Conservation (phyloP, 345 rosid genomes). For the Barbarea vulgaris region DNA sequence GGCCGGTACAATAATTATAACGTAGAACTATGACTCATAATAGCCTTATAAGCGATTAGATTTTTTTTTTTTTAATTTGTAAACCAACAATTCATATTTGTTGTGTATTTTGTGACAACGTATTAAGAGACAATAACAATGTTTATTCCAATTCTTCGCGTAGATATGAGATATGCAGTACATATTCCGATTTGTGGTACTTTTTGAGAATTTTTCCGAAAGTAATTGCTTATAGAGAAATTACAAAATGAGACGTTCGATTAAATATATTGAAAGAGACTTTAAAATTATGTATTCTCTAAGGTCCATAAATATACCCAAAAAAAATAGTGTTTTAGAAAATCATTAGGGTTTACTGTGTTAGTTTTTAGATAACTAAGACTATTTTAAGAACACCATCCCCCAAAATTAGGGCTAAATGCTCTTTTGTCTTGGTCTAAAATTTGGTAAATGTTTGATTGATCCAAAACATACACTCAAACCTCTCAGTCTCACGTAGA, state of each 20-base stretch:
- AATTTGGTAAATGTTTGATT: not conserved
- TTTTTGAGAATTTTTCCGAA: not conserved
- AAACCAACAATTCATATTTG: not conserved
- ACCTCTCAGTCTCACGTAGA: conserved; percentile 26
- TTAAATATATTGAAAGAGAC: not conserved
- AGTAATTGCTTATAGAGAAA: not conserved
- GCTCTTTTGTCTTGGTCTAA: conserved; percentile 3
- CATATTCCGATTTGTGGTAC: conserved; percentile 23
- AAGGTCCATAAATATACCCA: conserved; percentile 25
- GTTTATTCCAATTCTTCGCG: conserved; percentile 14
- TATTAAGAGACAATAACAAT: conserved; percentile 13
- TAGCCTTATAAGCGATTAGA: not conserved
- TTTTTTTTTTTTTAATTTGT: not conserved
- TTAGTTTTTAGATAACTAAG: not conserved
- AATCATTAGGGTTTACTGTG: conserved; percentile 35
- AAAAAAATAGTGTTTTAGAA: conserved; percentile 8
- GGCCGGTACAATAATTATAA: conserved; percentile 11
- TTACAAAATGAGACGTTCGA: not conserved
- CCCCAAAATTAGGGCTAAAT: not conserved
- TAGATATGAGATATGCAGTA: conserved; percentile 2
- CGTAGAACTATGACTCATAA: not conserved
- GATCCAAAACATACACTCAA: not conserved
- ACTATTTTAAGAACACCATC: not conserved
- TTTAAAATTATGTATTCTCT: not conserved
- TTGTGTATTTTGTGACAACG: conserved; percentile 17